Base-by-base conservation (phyloP, 768 basidiomycete species). In the Auriscalpium orientale region DNA sequence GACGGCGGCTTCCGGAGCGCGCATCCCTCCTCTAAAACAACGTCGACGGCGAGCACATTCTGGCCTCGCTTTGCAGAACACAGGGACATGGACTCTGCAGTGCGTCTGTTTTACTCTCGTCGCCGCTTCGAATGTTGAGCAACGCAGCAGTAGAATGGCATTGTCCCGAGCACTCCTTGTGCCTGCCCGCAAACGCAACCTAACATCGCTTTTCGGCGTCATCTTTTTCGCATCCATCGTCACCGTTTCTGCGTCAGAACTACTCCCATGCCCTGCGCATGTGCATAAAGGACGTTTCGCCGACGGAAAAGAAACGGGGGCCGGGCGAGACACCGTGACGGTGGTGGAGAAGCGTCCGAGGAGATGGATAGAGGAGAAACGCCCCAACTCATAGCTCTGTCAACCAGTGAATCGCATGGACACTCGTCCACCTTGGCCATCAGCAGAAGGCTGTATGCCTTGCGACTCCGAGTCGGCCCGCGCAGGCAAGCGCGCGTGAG, bases 351-450 rank as follows among this genome's bases (percentile, higher is more conserved):
- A 82, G 71, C 73, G 79, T 51, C 84, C 86, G 12, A 77, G 81
- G 63, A 77, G 87, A 60, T 92, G 90, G 90, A 91, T 92, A 66
- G 85, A 90, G 70, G 90, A 92, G 70, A 86, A 71, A 56, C 65
- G 58, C 44, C 72, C 65, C 48, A 48, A 33, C 20, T 53, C 44
- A 43, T 43, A 43, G 18, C 18, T 43, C 4, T 43, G 13, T 18
- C 40, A 13, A 43, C 40, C 40, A 43, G 8, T 28, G 20, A n/a
- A 35, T 34, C 40, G 20, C 54, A 34, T 50, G 28, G 28, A 28
- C 28, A 28, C 28, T 28, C 28, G 28, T 28, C 28, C 4, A 28
- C 28, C 2, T 28, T 2, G 3, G 22, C 22, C 22, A 28, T 28
- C 22, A 28, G 22, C 22, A 28, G 28, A 28, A 28, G 28, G 28